A percentile compares a stretch with the other conserved stretches of the same genome.
Conservation (phyloP, 2,329 filamentous ascomycete species). For the Teratosphaeria viscida region DNA sequence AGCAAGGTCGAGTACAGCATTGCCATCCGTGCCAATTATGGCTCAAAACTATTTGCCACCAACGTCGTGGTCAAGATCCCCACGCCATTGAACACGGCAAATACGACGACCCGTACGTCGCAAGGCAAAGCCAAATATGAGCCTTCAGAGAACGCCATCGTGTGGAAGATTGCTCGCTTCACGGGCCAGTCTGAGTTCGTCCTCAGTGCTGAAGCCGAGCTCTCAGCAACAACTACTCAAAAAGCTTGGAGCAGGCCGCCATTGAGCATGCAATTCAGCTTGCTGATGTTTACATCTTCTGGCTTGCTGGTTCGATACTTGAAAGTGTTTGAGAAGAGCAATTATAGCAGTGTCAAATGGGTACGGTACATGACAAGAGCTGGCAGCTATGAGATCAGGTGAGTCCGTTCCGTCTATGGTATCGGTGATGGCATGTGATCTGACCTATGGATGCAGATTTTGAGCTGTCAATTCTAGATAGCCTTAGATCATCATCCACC, state of each 20-base stretch:
- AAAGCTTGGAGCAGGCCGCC: conserved; percentile 94
- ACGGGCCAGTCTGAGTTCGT: conserved; percentile 97
- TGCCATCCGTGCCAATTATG: conserved; percentile 93
- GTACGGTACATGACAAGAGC: conserved; percentile 97
- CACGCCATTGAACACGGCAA: conserved; percentile 90
- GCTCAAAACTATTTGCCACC: conserved; percentile 89
- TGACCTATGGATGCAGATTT: not conserved
- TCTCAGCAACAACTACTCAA: conserved; percentile 96
- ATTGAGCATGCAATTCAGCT: conserved; percentile 78
- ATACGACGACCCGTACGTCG: conserved; percentile 82
- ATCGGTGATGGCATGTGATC: not conserved
- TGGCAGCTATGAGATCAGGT: conserved; percentile 82
- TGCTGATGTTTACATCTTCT: conserved; percentile 97
- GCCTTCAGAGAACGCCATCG: conserved; percentile 92
- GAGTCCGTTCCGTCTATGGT: not conserved
- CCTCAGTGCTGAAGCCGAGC: conserved; percentile 79
- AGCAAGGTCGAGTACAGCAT: conserved; percentile 99
- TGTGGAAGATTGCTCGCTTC: conserved; percentile 99
- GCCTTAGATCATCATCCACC: not conserved
- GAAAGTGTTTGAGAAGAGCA: conserved; percentile 98
- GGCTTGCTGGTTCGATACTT: conserved; percentile 86
- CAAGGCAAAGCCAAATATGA: conserved; percentile 99
- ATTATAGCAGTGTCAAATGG: conserved; percentile 98
- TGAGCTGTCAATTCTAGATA: not conserved
- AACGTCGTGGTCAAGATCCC: conserved; percentile 92